Conservation (phyloP, 495 filamentous ascomycete species). For the Endocarpon pusillum region DNA sequence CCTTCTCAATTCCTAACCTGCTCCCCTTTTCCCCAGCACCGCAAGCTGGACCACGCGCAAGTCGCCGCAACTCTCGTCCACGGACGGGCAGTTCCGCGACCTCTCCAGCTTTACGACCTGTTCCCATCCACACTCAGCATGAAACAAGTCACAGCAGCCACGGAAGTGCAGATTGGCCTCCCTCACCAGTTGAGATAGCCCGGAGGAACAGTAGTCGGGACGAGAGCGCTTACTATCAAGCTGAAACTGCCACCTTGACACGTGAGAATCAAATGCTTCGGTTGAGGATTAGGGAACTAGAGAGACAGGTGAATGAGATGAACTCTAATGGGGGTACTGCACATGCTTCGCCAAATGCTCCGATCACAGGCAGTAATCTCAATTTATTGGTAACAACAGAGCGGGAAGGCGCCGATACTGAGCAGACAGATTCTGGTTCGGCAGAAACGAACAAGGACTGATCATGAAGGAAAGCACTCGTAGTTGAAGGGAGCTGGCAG, state of each 20-base stretch:
- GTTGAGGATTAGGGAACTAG: slow-evolving; percentile 68
- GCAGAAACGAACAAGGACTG: no score
- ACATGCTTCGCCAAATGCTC: no score
- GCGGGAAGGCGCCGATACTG: no score
- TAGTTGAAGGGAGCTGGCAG: no score
- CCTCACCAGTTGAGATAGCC: slow-evolving; percentile 13
- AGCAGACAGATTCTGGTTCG: no score
- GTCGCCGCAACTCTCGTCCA: slow-evolving; percentile 2
- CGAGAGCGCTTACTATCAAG: slow-evolving; percentile 78
- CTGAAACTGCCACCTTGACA: slow-evolving; percentile 70
- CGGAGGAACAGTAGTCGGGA: slow-evolving; percentile 39
- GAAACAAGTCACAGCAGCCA: slow-evolving; percentile 12
- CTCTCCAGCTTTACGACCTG: slow-evolving; percentile 9
- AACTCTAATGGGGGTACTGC: no score
- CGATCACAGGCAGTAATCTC: no score
- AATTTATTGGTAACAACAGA: no score
- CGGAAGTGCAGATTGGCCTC: slow-evolving; percentile 17
- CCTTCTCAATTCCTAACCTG: slow-evolving; percentile 31
- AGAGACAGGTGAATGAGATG: slow-evolving; percentile 25
- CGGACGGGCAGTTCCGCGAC: not conserved
- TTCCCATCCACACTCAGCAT: slow-evolving; percentile 1
- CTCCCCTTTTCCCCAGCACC: slow-evolving; percentile 14
- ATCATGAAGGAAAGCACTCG: no score
- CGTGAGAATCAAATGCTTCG: slow-evolving; percentile 91
- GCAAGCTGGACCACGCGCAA: slow-evolving; percentile 1